Base-by-base conservation (phyloP, 116 monocot species). In the Posidonia oceanica region DNA sequence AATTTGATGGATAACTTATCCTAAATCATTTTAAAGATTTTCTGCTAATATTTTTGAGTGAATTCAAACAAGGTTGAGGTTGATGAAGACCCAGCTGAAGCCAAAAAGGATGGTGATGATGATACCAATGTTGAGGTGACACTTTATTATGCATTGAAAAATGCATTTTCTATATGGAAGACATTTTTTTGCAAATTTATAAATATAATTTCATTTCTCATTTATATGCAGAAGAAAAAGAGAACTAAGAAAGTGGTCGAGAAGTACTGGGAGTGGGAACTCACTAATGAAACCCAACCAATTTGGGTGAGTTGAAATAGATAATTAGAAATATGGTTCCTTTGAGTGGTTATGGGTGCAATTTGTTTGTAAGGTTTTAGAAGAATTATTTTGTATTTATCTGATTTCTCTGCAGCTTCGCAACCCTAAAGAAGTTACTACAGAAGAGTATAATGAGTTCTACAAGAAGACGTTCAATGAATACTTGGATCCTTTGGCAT, bases 191-290 rank as follows among this genome's bases (percentile, higher is more conserved):
- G 36, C 39, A 54, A 15, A 51, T 53, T 68, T 22, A 36, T 2
- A 2, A 29, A 21, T 16, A 51, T 53, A 48, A 44, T 15, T 23
- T 14, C 3, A 2, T 71, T 15, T 55, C 22, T 57, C 48, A 37
- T 61, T 68, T 70, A 69, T 22, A 39, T 78, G 3, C 62, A 92
- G 92, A 87, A 77, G 67, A 92, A 97, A 82, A 97, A 92, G 73
- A 92, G 89, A 62, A 97, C 97, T 5, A 97, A 97, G 67, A 97
- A 84, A 66, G 89, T 97, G 48, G 64, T 97, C 70, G 97, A 97
- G 48, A 92, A 77, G 66, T 92, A 97, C 55, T 97, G 97, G 97
- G 97, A 97, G 21, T 97, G 97, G 97, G 97, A 97, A 67, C 87
- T 92, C 18, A 79, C 87, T 7, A 97, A 97, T 81, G 97, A 97